Base-by-base conservation (phyloP, 805 yeast species). In the Cyberlindnera petersonii region DNA sequence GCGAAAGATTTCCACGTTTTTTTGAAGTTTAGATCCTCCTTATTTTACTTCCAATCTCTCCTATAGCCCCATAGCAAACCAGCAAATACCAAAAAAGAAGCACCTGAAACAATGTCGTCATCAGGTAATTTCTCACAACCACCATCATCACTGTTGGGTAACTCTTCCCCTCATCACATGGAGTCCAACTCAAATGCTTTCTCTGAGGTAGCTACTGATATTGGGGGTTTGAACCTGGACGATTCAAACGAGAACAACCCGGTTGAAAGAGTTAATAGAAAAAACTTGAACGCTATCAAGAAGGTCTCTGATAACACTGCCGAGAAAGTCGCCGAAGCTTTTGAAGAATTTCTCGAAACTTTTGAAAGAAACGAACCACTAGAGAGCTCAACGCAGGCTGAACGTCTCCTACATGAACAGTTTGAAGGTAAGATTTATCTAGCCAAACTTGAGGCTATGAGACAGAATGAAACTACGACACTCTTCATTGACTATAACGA, bases 301-400 rank as follows among this genome's bases (percentile, higher is more conserved):
- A 86, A 84, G 57, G 96, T 93, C 20, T 77, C 77, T 20, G 98
- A 93, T 65, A 77, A 79, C 33, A 87, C 96, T 4, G 97, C 96
- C 43, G 97, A 89, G 58, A 86, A 86, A 51, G 97, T 93, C 14
- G 76, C 91, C 31, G 96, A 87, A 60, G 79, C 89, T 13, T 91
- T 93, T 60, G 96, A 89, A 59, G 77, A 73, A 48, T 91, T 91
- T 55, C 63, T 91, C 40, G 84, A 79, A 55, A 83, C 76, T 23
- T 91, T 69, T 55, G 64, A 74, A 31, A 66, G 62, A 7, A 59
- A 65, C 16, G 58, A 58, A 14, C 65, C 58, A 17, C 54, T 54
- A 16, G 62, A 58, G 24, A 34, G 48, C 42, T 31, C 46, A 38
- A 38, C 65, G 41, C 48, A 55, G 49, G 60, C 53, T 19, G 55